A percentile compares a stretch with the other conserved stretches of the same genome.
These are phyloP conservation scores for Diaporthe humulicola DNA, from an alignment of 2,329 filamentous ascomycete species.

Conservation along the genomic window DNA sequence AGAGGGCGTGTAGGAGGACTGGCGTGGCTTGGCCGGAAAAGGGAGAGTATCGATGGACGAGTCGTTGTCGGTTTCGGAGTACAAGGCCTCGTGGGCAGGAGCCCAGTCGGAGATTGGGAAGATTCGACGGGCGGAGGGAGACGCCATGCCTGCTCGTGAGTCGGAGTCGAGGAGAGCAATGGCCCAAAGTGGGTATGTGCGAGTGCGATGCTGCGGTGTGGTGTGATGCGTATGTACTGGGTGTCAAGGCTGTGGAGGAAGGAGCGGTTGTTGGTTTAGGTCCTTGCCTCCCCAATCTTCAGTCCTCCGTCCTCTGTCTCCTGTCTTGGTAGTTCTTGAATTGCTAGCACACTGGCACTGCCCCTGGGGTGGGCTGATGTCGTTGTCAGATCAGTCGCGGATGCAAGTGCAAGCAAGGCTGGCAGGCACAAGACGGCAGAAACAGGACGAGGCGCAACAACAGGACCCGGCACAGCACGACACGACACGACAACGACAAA, in stretches of 20 bases:
- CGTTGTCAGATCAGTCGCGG: background rate
- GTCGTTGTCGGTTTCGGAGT: constrained; percentile 46
- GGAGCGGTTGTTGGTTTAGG: background rate
- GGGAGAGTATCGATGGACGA: constrained; percentile 40
- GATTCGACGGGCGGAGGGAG: constrained; percentile 52
- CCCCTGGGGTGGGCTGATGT: background rate
- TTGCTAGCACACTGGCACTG: background rate
- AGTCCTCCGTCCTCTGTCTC: background rate
- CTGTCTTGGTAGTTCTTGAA: background rate
- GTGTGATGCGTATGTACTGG: background rate
- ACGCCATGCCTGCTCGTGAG: constrained; percentile 29
- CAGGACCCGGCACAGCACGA: background rate
- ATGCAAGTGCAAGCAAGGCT: background rate
- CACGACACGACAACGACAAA: background rate
- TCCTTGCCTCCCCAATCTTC: background rate
- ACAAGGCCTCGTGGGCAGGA: constrained; percentile 58
- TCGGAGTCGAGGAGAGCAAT: constrained; percentile 16
- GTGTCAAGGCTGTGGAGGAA: constrained; percentile 1
- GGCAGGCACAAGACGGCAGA: background rate
- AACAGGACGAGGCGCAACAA: background rate
- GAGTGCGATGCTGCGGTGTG: background rate
- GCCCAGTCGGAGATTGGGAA: constrained; percentile 58
- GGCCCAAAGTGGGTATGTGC: constrained; percentile 17
- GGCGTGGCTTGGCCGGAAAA: constrained; percentile 38
- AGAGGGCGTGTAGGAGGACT: constrained; percentile 43